Percentiles rank a stretch among this genome's conserved stretches.
phyloP scores from a whole-genome alignment of 1,139 yeast genomes.

The Yamadazyma triangularis region DNA sequence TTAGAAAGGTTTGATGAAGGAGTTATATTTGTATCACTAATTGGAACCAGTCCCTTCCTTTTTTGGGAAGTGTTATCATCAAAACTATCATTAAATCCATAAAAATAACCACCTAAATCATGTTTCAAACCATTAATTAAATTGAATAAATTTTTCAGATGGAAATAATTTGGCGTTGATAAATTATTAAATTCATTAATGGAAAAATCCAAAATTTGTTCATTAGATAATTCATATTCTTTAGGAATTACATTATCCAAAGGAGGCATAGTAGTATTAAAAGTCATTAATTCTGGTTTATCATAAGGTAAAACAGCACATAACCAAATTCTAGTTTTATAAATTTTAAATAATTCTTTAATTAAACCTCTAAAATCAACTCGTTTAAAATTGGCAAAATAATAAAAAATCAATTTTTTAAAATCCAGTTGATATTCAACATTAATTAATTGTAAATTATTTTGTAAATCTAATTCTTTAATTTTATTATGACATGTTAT shows the following conservation, averaged over 20 bases:
- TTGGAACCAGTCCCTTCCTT: constrained; percentile 8
- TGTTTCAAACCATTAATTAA: constrained; percentile 28
- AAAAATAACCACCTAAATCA: constrained; percentile 38
- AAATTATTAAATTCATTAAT: constrained; percentile 34
- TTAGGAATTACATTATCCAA: constrained; percentile 24
- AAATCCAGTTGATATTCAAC: constrained; percentile 97
- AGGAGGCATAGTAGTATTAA: constrained; percentile 5
- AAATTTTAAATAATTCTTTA: constrained; percentile 85
- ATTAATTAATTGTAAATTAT: constrained; percentile 48
- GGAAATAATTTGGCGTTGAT: constrained; percentile 38
- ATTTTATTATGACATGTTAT: constrained; percentile 42
- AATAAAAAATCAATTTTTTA: constrained; percentile 88
- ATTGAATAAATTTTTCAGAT: constrained; percentile 36
- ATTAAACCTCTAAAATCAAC: constrained; percentile 91
- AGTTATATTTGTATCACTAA: background rate
- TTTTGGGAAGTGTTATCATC: no score
- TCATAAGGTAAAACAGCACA: constrained; percentile 66
- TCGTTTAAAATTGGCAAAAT: constrained; percentile 69
- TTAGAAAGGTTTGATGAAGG: no score
- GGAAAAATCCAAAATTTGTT: constrained; percentile 38
- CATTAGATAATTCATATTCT: constrained; percentile 40
- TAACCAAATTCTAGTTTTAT: constrained; percentile 96
- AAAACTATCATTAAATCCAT: constrained; percentile 31
- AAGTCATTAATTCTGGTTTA: constrained; percentile 24
- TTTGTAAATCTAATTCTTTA: constrained; percentile 37